Base-by-base conservation (phyloP, 2,329 filamentous ascomycete genomes). In the Ilyonectria robusta region DNA sequence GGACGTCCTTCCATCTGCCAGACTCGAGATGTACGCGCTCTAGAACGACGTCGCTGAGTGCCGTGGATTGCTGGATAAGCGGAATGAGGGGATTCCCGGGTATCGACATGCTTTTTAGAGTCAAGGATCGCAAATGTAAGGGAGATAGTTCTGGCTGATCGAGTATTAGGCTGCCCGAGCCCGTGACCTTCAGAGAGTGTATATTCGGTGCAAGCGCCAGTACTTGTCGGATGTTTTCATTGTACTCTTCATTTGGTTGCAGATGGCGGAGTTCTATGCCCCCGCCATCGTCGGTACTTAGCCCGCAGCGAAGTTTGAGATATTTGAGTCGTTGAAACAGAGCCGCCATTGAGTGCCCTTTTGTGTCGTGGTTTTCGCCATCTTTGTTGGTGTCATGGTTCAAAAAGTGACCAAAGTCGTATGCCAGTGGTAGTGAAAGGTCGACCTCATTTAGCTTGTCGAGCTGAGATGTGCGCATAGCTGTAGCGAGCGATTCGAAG, bases 401-500 rank as follows among this genome's bases (percentile, higher is more conserved):
- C 10, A 64, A 46, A 21, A 64, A 64, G 35, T 58, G n/a, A 17
- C 47, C 54, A 53, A 64, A 64, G 37, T 64, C 61, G 15, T 46
- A 64, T 3, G 61, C 61, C 9, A 64, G 54, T 35, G 61, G 61
- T 26, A 64, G 33, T 33, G 54, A 35, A 35, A 64, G 46, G 19
- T 64, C 61, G 29, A 64, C 33, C 21, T 64, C 54, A 44, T 64
- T 33, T 15, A 64, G 46, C 46, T 59, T 53, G 6, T 35, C 35
- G n/a, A 64, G 23, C 26, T 53, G 61, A 17, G 61, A 44, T 19
- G 23, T 64, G 54, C 54, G 54, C 33, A 64, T 51, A 26, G 54
- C 61, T 4, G 61, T 63, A 19, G 61, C 44, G 2, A 63, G 35
- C 1, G 61, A 63, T 37, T 63, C 61, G 9, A 63, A 63, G 26